A percentile compares a stretch with the other conserved stretches of the same genome.
Evolutionary conservation across 345 rosid genomes (phyloP).

Genomic region (Euphorbia lathyris): DNA sequence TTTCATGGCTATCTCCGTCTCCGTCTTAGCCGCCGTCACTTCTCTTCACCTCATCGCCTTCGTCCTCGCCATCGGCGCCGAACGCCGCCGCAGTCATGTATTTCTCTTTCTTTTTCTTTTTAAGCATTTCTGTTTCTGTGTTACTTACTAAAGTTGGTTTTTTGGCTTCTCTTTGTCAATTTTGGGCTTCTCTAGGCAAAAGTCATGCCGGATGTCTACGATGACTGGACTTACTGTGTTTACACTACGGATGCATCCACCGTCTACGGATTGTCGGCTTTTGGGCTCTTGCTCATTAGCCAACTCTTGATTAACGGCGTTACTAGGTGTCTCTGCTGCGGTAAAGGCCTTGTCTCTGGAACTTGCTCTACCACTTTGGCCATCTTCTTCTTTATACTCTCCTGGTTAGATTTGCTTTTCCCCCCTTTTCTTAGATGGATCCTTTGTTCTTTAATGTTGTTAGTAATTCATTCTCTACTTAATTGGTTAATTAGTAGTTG

Average conservation of each 20-base stretch:
- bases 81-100: constrained; percentile 92
- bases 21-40: constrained; percentile 48
- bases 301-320: constrained; percentile 68
- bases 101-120: background rate
- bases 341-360: constrained; percentile 71
- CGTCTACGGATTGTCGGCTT: constrained; percentile 78
- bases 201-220: constrained; percentile 68
- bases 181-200: constrained; percentile 41
- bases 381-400: constrained; percentile 72
- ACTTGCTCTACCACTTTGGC: constrained; percentile 56
- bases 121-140: background rate
- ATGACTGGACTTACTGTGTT: constrained; percentile 63
- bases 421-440: background rate
- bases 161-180: background rate
- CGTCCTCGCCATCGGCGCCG: constrained; percentile 91
- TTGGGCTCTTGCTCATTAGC: constrained; percentile 67
- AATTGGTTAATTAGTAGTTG: no score
- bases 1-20: constrained; percentile 69
- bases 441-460: background rate
- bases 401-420: constrained; percentile 52
- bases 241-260: constrained; percentile 80
- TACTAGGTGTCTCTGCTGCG: constrained; percentile 83
- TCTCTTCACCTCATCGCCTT: constrained; percentile 88
- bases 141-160: background rate
- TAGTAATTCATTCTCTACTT: background rate